Conservation (phyloP, 257 asterid genomes). For the Jaltomata sinuosa region DNA sequence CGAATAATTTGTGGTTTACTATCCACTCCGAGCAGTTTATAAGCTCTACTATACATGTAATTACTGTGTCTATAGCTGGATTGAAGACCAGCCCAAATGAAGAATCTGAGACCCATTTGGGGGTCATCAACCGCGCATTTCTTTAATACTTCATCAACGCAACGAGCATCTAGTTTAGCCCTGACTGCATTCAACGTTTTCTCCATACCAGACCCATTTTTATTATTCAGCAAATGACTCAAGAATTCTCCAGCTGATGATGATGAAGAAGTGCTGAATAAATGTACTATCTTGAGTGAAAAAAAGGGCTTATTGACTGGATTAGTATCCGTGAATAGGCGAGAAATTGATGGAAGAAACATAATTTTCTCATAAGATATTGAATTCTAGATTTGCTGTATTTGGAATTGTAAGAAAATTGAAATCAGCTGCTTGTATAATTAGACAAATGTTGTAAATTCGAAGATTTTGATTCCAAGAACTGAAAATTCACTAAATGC, state of each 20-base stretch:
- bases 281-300: conserved; percentile 3
- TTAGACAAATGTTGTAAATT: not conserved
- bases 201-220: conserved; percentile 35
- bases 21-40: conserved; percentile 39
- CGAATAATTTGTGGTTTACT: conserved; percentile 32
- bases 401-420: not conserved
- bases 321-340: conserved; percentile 9
- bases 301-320: conserved; percentile 11
- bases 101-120: conserved; percentile 65
- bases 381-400: not conserved
- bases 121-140: conserved; percentile 45
- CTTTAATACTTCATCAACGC: conserved; percentile 50
- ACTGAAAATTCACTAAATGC: not conserved
- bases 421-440: not conserved
- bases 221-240: conserved; percentile 35
- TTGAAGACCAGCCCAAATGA: conserved; percentile 84
- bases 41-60: conserved; percentile 49
- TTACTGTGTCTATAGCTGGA: conserved; percentile 49
- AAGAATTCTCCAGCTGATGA: conserved; percentile 39
- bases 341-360: conserved; percentile 19
- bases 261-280: conserved; percentile 28
- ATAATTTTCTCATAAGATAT: not conserved
- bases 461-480: not conserved
- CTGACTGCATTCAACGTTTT: conserved; percentile 34
- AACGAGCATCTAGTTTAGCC: conserved; percentile 38